Conservation (phyloP, 192 early-diverging fungal genomes). For the Entomortierella chlamydospora region DNA sequence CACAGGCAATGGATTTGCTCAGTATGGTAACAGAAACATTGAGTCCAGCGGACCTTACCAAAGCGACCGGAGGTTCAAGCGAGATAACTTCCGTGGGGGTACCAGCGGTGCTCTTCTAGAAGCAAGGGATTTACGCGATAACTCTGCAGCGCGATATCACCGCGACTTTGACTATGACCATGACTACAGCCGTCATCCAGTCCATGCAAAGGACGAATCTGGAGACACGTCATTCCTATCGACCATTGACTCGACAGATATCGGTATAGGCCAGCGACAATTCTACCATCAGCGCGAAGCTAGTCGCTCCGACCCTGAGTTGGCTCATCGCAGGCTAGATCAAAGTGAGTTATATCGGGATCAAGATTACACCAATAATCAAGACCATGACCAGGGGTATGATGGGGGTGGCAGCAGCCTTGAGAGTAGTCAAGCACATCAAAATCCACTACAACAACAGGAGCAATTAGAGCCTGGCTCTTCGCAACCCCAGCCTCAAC, state of each 20-base stretch:
- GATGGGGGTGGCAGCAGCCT: no score
- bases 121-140: background rate
- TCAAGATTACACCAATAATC: background rate
- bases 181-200: background rate
- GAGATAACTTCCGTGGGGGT: no score
- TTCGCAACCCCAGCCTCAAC: background rate
- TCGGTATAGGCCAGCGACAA: background rate
- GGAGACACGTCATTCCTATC: constrained; percentile 3
- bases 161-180: background rate
- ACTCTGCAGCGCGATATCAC: background rate
- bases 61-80: background rate
- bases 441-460: background rate
- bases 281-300: constrained; percentile 46
- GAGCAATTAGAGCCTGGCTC: background rate
- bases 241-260: background rate
- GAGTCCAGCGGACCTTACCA: background rate
- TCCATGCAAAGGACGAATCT: background rate
- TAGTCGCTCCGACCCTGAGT: constrained; percentile 44
- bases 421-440: no score
- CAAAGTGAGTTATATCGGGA: background rate
- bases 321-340: constrained; percentile 3
- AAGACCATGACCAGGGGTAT: background rate
- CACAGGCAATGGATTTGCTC: background rate
- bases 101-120: background rate
- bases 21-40: background rate